Evolutionary conservation across 371 early-diverging fungal species (phyloP).

Genomic region (Blakeslea trispora): DNA sequence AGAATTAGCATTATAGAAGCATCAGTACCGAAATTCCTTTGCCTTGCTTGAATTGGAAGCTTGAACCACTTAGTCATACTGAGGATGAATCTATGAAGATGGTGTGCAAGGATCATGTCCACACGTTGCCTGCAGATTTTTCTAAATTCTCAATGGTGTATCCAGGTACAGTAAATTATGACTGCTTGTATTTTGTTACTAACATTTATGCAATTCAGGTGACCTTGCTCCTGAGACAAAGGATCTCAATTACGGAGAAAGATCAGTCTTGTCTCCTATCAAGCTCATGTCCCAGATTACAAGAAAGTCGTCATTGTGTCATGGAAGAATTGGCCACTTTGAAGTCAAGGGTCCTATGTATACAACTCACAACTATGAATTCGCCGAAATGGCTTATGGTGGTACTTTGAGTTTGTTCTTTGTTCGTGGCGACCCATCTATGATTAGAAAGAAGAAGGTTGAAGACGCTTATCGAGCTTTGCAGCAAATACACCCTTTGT

Average conservation of each 20-base stretch:
- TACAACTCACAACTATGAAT: slow-evolving; percentile 11
- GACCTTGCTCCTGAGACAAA: neutral
- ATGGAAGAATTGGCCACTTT: slow-evolving; percentile 8
- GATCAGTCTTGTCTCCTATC: slow-evolving; percentile 6
- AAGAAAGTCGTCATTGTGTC: neutral
- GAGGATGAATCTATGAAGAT: neutral
- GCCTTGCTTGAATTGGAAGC: slow-evolving; percentile 4
- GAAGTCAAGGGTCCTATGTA: neutral
- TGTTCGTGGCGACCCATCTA: neutral
- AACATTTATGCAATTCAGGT: no score
- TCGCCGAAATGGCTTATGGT: slow-evolving; percentile 10
- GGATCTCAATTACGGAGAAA: slow-evolving; percentile 11
- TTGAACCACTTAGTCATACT: neutral
- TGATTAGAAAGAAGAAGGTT: neutral
- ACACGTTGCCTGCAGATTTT: neutral
- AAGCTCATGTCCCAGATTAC: slow-evolving; percentile 12
- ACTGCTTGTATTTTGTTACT: neutral
- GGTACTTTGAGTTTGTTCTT: slow-evolving; percentile 5
- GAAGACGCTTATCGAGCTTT: neutral
- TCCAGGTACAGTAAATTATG: neutral
- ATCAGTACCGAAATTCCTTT: neutral
- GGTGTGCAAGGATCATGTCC: neutral
- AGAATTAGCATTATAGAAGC: slow-evolving; percentile 1
- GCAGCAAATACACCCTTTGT: neutral
- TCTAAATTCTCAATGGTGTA: neutral